Evolutionary conservation across 192 early-diverging fungal genomes (phyloP).

Genomic region (Coemansia javaensis): DNA sequence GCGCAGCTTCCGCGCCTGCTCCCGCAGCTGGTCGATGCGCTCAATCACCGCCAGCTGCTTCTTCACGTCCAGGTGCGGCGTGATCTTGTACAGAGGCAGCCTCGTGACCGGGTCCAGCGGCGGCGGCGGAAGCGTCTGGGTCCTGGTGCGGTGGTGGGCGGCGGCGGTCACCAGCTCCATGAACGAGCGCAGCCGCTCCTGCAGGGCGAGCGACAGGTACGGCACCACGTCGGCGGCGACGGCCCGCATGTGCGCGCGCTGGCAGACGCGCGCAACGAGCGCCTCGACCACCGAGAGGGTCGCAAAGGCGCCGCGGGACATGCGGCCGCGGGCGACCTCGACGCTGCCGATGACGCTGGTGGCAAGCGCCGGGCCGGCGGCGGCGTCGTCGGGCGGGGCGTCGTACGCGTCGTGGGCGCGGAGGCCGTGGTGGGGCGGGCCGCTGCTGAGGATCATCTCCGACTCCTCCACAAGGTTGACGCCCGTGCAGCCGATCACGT

Average conservation of each 20-base stretch:
- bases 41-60: conserved; percentile 67
- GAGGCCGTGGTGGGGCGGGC: conserved; percentile 7
- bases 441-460: conserved; percentile 54
- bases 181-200: conserved; percentile 60
- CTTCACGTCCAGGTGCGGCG: conserved; percentile 61
- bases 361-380: conserved; percentile 3
- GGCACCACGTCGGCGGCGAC: conserved; percentile 59
- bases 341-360: conserved; percentile 15
- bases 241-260: conserved; percentile 11
- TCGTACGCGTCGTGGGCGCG: background rate
- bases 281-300: conserved; percentile 7
- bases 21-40: conserved; percentile 61
- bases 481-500: conserved; percentile 75
- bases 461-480: conserved; percentile 68
- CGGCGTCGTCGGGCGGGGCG: background rate
- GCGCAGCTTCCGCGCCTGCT: conserved; percentile 54
- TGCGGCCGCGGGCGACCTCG: conserved; percentile 7
- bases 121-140: conserved; percentile 58
- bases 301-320: conserved; percentile 3
- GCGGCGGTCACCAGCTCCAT: conserved; percentile 67
- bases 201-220: conserved; percentile 64
- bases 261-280: conserved; percentile 17
- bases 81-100: conserved; percentile 65
- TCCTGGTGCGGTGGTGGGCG: conserved; percentile 63
- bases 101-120: conserved; percentile 50